These are phyloP conservation scores for Paramecium sonneborni DNA, from an alignment of 73 alveolate species.

Conservation along the genomic window DNA sequence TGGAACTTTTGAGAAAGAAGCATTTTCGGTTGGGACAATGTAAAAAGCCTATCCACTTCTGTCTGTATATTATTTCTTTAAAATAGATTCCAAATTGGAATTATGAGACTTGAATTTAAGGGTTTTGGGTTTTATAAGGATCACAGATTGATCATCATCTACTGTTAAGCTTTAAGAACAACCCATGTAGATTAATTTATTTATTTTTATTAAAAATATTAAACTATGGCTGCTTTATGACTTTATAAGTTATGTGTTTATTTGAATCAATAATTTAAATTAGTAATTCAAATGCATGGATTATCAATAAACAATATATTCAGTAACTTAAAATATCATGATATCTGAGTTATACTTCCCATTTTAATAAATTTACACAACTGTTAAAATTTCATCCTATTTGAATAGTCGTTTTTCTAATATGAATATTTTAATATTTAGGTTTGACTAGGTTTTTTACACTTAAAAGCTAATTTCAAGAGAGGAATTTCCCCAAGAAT, in stretches of 20 bases:
- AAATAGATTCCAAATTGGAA: not conserved
- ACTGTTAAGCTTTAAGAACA: slow-evolving; percentile 8
- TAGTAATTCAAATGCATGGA: not conserved
- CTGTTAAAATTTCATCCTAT: not conserved
- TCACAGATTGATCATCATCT: slow-evolving; percentile 18
- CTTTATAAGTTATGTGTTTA: not conserved
- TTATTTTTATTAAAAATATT: not conserved
- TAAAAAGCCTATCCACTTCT: not conserved
- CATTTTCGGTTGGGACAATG: slow-evolving; percentile 1
- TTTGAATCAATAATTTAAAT: not conserved
- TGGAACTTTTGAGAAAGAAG: slow-evolving; percentile 13
- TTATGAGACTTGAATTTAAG: not conserved
- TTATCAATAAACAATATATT: not conserved
- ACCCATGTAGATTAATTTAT: slow-evolving; percentile 10
- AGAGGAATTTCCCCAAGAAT: no score
- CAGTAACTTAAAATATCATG: not conserved
- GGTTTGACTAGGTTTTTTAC: no score
- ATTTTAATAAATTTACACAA: not conserved
- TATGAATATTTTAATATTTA: no score
- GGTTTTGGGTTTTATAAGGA: not conserved
- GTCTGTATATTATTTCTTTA: not conserved
- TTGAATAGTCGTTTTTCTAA: no score
- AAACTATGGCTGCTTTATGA: not conserved
- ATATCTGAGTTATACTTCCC: not conserved
- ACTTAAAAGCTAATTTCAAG: no score